phyloP scores from a whole-genome alignment of 164 flowering plant species.

The Litsea cubeba region DNA sequence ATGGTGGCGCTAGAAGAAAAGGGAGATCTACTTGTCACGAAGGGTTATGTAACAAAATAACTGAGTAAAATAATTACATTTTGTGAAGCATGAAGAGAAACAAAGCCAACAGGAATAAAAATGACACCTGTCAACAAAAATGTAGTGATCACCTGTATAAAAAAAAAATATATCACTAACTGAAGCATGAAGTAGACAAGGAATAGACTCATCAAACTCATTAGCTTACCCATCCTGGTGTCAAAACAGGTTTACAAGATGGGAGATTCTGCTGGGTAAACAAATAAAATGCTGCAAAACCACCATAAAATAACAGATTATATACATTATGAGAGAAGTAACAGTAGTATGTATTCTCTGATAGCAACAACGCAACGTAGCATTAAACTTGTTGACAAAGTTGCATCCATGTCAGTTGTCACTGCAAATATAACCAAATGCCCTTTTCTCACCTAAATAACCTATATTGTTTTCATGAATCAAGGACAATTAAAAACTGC shows the following conservation, averaged over 20 bases:
- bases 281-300: constrained; percentile 47
- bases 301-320: constrained; percentile 7
- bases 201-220: not conserved
- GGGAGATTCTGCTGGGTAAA: constrained; percentile 83
- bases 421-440: not conserved
- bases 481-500: too few species aligned
- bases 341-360: not conserved
- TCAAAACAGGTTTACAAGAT: constrained; percentile 78
- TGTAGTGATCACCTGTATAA: constrained; percentile 53
- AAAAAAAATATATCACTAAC: not conserved
- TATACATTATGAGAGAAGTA: not conserved
- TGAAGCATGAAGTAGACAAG: not conserved
- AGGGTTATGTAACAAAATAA: not conserved
- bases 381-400: not conserved
- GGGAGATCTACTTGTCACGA: too few species aligned
- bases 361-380: not conserved
- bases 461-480: too few species aligned
- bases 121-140: constrained; percentile 52
- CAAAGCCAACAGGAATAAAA: constrained; percentile 67
- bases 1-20: too few species aligned
- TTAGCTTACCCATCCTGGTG: constrained; percentile 66
- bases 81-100: constrained; percentile 53
- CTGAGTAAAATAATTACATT: constrained; percentile 36
- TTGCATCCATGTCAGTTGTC: not conserved
- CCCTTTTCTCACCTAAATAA: too few species aligned